A percentile compares a stretch with the other conserved stretches of the same genome.
These are phyloP conservation scores for Leavenworthia alabamica DNA, from an alignment of 345 rosid species.

Conservation along the genomic window DNA sequence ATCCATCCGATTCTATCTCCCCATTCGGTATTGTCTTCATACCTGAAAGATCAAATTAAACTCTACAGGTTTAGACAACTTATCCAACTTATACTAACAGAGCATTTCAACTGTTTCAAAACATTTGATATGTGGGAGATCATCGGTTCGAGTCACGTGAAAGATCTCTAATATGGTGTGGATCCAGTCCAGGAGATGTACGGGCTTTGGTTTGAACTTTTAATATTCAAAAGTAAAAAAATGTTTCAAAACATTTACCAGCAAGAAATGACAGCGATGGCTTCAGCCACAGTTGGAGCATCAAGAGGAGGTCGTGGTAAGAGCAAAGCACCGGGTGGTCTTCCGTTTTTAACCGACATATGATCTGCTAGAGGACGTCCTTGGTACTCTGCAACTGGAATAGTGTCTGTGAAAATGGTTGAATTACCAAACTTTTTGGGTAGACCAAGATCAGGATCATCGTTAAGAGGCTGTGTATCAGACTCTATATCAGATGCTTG, in stretches of 20 bases:
- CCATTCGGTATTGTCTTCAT: constrained; percentile 93
- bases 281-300: constrained; percentile 97
- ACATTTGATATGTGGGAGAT: no score
- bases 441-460: constrained; percentile 67
- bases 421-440: constrained; percentile 80
- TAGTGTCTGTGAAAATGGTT: constrained; percentile 58
- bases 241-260: constrained; percentile 38
- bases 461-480: constrained; percentile 52
- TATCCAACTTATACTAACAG: neutral
- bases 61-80: neutral
- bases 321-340: constrained; percentile 88
- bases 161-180: no score
- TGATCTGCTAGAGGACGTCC: constrained; percentile 96
- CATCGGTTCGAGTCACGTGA: no score
- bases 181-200: no score
- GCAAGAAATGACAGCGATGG: constrained; percentile 90
- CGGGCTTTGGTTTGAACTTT: no score
- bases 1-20: constrained; percentile 88
- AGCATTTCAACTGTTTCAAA: neutral
- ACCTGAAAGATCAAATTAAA: constrained; percentile 20
- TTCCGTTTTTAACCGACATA: constrained; percentile 76
- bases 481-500: constrained; percentile 41
- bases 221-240: no score
- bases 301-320: constrained; percentile 75
- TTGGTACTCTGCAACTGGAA: constrained; percentile 76